Evolutionary conservation across 2,329 filamentous ascomycete genomes (phyloP).

Genomic region (Xylogone sp.): DNA sequence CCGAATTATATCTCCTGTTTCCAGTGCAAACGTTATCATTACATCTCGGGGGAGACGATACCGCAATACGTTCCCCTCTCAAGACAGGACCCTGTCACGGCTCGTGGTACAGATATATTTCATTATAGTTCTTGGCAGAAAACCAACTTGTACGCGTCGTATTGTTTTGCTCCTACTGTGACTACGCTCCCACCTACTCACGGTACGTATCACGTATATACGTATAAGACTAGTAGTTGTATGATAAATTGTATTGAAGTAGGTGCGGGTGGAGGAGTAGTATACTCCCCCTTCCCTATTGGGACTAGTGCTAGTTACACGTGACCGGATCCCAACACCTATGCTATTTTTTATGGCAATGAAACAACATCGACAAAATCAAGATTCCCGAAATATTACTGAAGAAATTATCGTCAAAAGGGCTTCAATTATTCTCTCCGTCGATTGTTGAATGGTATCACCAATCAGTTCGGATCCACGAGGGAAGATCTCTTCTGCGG

Average conservation of each 20-base stretch:
- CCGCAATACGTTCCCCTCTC: not conserved
- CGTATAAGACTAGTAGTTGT: no score
- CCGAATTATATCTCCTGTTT: constrained; percentile 9
- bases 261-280: no score
- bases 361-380: not conserved
- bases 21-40: constrained; percentile 8
- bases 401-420: not conserved
- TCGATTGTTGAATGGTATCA: not conserved
- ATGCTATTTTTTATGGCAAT: not conserved
- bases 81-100: not conserved
- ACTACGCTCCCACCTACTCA: no score
- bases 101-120: not conserved
- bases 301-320: no score
- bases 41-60: not conserved
- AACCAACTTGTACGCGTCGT: not conserved
- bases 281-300: no score
- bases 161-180: not conserved
- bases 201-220: no score
- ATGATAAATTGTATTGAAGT: no score
- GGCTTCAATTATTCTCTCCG: not conserved
- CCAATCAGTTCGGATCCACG: not conserved
- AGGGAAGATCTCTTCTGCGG: not conserved
- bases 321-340: no score
- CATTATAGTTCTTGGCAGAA: not conserved
- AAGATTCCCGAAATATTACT: not conserved